Conservation (phyloP, 1,284 basidiomycete species). For the Tetrapyrgos nigripes region DNA sequence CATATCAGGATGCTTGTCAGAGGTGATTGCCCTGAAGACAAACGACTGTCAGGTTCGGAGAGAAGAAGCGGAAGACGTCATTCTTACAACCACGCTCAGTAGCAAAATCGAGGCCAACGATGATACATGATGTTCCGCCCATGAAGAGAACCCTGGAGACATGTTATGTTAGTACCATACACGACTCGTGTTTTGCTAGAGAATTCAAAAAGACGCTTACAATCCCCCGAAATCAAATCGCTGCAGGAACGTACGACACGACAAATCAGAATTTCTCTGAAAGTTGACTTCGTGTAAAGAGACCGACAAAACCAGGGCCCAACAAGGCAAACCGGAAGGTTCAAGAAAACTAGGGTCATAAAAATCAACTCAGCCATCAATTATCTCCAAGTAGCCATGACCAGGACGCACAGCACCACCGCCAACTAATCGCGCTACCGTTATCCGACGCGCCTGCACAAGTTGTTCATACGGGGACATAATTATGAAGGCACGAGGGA, state of each 20-base stretch:
- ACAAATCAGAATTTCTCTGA: constrained; percentile 49
- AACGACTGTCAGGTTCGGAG: neutral
- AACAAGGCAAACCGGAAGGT: constrained; percentile 73
- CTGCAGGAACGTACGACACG: constrained; percentile 58
- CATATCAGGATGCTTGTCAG: constrained; percentile 67
- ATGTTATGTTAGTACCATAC: constrained; percentile 25
- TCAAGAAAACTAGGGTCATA: constrained; percentile 68
- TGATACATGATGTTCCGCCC: constrained; percentile 71
- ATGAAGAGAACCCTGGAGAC: constrained; percentile 69
- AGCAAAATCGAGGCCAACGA: constrained; percentile 81
- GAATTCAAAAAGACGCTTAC: constrained; percentile 49
- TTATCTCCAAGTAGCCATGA: constrained; percentile 2
- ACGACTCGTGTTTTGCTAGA: constrained; percentile 13
- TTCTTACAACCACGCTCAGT: constrained; percentile 69
- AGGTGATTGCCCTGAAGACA: constrained; percentile 60
- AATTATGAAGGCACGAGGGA: neutral
- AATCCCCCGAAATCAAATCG: constrained; percentile 79
- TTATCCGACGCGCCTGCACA: constrained; percentile 15
- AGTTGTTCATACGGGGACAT: neutral
- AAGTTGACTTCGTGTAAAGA: constrained; percentile 64
- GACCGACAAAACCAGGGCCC: constrained; percentile 62
- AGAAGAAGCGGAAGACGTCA: constrained; percentile 13
- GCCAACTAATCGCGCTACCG: constrained; percentile 63
- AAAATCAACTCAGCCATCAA: neutral
- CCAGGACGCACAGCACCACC: constrained; percentile 78